A percentile compares a stretch with the other conserved stretches of the same genome.
Evolutionary conservation across 208 protist species (phyloP).

Genomic region (Crithidia bombi): DNA sequence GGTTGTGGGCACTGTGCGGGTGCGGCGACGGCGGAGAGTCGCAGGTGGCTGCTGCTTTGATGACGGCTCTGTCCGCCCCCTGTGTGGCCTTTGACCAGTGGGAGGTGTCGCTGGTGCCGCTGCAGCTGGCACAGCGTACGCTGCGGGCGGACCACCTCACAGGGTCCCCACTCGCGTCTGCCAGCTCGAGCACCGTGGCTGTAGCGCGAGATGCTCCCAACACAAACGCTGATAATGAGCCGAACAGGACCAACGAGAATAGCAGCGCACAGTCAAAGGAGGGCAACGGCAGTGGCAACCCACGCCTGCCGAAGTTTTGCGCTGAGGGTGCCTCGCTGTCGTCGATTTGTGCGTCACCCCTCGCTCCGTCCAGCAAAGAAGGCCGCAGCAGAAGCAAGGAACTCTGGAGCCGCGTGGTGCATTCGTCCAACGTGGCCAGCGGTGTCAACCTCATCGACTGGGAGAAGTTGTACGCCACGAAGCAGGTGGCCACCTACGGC

Average conservation of each 20-base stretch:
- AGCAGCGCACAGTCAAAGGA: not conserved
- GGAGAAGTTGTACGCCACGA: slow-evolving; percentile 31
- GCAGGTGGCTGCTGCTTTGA: slow-evolving; percentile 48
- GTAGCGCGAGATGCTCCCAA: not conserved
- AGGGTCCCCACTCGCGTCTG: not conserved
- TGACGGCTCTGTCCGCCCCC: slow-evolving; percentile 45
- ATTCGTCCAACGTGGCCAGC: slow-evolving; percentile 28
- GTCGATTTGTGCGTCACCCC: not conserved
- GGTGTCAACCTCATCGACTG: slow-evolving; percentile 55
- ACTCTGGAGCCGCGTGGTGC: slow-evolving; percentile 1
- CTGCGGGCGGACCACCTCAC: slow-evolving; percentile 8
- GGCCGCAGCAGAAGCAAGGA: not conserved
- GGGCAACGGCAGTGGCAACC: not conserved
- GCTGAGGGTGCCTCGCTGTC: too few relatives aligned
- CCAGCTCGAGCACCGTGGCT: not conserved
- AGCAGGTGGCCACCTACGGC: slow-evolving; percentile 34
- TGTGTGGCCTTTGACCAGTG: slow-evolving; percentile 82
- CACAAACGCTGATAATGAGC: not conserved
- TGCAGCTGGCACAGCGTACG: slow-evolving; percentile 46
- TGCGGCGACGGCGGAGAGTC: slow-evolving; percentile 26
- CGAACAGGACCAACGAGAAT: not conserved
- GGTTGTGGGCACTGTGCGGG: slow-evolving; percentile 19
- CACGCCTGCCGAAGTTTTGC: too few relatives aligned
- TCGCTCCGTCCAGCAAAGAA: not conserved
- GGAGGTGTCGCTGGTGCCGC: slow-evolving; percentile 58